Percentiles rank a stretch among this genome's conserved stretches.
Conservation (phyloP, 2,329 filamentous ascomycete genomes). For the Pseudogymnoascus sp. region DNA sequence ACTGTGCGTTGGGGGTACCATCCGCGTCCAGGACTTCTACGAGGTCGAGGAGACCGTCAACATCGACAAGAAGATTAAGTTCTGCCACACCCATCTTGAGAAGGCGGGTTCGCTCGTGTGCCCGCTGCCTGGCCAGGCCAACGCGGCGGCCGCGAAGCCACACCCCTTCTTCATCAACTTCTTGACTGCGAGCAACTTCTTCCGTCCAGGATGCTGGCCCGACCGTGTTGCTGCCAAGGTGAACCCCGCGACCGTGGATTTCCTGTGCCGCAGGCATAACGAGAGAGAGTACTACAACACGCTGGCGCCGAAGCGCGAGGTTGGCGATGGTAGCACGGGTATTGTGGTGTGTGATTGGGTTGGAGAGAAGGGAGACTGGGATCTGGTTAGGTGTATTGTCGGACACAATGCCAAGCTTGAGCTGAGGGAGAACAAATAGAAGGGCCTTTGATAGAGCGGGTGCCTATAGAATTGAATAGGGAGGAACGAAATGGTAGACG, state of each 20-base stretch:
- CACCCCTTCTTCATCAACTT: conserved; percentile 82
- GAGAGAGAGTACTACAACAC: conserved; percentile 34
- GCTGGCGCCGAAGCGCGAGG: conserved; percentile 28
- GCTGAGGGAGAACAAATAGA: conserved; percentile 26
- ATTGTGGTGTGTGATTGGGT: conserved; percentile 94
- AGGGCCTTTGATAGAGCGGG: background rate
- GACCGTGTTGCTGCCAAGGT: conserved; percentile 82
- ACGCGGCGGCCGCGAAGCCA: conserved; percentile 17
- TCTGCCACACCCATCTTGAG: conserved; percentile 67
- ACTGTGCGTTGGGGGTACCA: conserved; percentile 58
- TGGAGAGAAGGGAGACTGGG: conserved; percentile 80
- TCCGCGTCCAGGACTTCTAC: conserved; percentile 93
- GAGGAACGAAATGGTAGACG: background rate
- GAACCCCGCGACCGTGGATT: conserved; percentile 67
- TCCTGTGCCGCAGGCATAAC: conserved; percentile 51
- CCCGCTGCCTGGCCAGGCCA: conserved; percentile 36
- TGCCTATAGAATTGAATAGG: background rate
- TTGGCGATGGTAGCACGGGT: conserved; percentile 71
- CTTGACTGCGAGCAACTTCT: conserved; percentile 86
- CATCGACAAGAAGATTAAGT: conserved; percentile 73
- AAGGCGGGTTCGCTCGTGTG: conserved; percentile 53
- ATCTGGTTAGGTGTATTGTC: conserved; percentile 76
- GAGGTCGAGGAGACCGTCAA: conserved; percentile 68
- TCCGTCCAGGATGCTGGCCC: conserved; percentile 86
- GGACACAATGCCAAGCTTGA: conserved; percentile 76